Base-by-base conservation (phyloP, 192 early-diverging fungal species). In the Phycomyces blakesleeanus region DNA sequence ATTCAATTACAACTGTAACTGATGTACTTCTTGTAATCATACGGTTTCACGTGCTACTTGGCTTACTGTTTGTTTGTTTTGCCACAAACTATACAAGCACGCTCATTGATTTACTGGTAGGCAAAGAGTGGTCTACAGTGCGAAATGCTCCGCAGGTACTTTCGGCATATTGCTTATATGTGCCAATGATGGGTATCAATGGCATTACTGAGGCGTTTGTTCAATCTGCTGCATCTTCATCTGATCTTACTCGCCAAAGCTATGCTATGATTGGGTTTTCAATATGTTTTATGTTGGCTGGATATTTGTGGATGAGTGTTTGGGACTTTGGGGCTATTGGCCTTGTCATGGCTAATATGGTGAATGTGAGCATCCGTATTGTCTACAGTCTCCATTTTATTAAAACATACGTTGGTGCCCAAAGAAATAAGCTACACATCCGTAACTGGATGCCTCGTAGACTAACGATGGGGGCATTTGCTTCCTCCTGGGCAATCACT, bases 161-260 rank as follows among this genome's bases (percentile, higher is more conserved):
- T 38, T 71, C 84, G 1, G 71, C 83, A 0, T 99, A 97, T 68
- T 96, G 93, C 62, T 62, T 90, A 37, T 99, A 95, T 78, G 81
- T 99, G 0, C 97, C 97, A 3, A 59, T 97, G 11, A 89, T 97
- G 91, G 97, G 93, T 12, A 56, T 95, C 27, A 99, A 99, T 70
- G 97, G 97, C 0, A 89, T 99, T 55, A 87, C 91, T 5, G 97
- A 99, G 69, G 91, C 89, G 1, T 97, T 95, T 73, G 81, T 97
- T 18, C 93, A 95, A 64, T 91, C 89, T 2, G 91, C 93, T 18
- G 97, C 88, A 0, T 75, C 88, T 5, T 73, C 82, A 41, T 63
- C 69, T 1, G 83, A 87, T 52, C 73, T 98, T 10, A 34, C 72
- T 5, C 47, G 63, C 18, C 78, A 91, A 39, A 92, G 85, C 57